Percentiles rank a stretch among this genome's conserved stretches.
These are phyloP conservation scores for Pistacia atlantica DNA, from an alignment of 345 rosid species.

Conservation along the genomic window DNA sequence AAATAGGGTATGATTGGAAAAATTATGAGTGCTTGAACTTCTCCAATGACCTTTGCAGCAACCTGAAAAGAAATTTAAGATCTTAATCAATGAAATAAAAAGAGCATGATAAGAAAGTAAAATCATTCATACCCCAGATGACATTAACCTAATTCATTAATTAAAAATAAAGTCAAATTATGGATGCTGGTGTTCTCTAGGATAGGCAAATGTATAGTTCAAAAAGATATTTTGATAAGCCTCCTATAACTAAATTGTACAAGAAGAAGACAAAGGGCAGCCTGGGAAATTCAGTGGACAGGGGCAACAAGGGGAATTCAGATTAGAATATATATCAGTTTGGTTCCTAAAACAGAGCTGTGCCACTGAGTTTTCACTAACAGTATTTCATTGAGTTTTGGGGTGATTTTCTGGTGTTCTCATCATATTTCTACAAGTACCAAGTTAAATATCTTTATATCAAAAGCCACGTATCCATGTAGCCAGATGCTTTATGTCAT, in stretches of 20 bases:
- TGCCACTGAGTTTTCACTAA: no score
- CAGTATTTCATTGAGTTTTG: no score
- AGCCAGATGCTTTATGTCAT: no score
- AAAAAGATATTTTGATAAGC: background rate
- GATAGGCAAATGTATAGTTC: background rate
- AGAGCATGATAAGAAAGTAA: constrained; percentile 2
- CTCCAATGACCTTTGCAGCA: constrained; percentile 98
- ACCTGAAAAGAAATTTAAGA: constrained; percentile 55
- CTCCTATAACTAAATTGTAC: no score
- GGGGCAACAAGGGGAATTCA: no score
- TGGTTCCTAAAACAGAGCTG: no score
- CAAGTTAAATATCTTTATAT: background rate
- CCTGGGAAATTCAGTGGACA: no score
- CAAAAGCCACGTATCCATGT: no score
- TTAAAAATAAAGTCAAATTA: background rate
- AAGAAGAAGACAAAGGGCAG: no score
- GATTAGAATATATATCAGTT: no score
- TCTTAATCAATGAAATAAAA: constrained; percentile 13
- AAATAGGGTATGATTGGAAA: constrained; percentile 81
- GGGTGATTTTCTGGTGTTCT: no score
- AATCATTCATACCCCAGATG: background rate
- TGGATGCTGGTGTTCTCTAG: background rate
- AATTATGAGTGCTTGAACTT: constrained; percentile 91
- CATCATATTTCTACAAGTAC: background rate
- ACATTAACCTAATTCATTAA: background rate